These are phyloP conservation scores for Mucor sp. DNA, from an alignment of 371 early-diverging fungal genomes.

Conservation along the genomic window DNA sequence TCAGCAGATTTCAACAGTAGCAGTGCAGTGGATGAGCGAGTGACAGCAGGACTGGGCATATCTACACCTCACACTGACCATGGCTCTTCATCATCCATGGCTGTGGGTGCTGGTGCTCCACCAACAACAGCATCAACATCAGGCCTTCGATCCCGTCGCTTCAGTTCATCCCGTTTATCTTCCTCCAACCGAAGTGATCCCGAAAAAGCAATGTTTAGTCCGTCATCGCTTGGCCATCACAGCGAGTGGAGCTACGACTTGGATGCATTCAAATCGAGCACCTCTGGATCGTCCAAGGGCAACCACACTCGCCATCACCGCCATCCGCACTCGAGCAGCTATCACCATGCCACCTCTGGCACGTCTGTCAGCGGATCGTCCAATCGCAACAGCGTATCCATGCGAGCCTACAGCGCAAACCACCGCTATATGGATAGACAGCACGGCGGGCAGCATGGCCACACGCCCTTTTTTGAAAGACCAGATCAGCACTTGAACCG, in stretches of 20 bases:
- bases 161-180: constrained; percentile 6
- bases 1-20: constrained; percentile 2
- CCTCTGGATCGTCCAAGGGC: constrained; percentile 14
- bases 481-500: background rate
- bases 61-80: constrained; percentile 10
- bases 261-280: constrained; percentile 12
- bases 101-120: background rate
- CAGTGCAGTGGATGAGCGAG: constrained; percentile 31
- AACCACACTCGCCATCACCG: background rate
- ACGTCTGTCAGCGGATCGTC: constrained; percentile 32
- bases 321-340: background rate
- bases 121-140: background rate
- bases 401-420: constrained; percentile 17
- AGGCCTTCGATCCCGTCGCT: constrained; percentile 17
- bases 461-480: background rate
- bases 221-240: constrained; percentile 1
- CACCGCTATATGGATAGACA: constrained; percentile 23
- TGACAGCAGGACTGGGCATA: constrained; percentile 44
- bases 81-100: background rate
- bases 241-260: constrained; percentile 25
- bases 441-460: background rate
- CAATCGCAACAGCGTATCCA: constrained; percentile 20
- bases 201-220: background rate
- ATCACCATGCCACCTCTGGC: background rate
- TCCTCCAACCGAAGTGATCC: constrained; percentile 20